Evolutionary conservation across 75 land plant species (phyloP), one percentile per base, ranked within the genome.

Genomic region (Gnetum montanum): DNA sequence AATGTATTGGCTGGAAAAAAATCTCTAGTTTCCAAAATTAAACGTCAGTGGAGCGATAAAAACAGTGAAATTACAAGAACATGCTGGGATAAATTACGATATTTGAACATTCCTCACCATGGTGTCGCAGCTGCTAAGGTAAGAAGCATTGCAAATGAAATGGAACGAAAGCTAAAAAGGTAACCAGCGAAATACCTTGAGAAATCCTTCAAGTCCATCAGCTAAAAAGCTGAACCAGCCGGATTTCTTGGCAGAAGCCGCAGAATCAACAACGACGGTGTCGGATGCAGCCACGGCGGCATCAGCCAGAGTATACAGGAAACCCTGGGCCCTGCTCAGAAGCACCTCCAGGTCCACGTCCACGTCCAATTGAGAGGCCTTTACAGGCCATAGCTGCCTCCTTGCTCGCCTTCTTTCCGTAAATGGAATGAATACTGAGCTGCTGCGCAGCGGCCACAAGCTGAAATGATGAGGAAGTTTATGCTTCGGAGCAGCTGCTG

Each of bases 171-270:
- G n/a, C n/a, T n/a, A n/a, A n/a, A n/a, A n/a, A n/a, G n/a, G n/a
- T n/a, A n/a, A n/a, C n/a, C n/a, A n/a, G n/a, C n/a, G n/a, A 26
- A 43, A 48, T 58, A 90, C 96, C 93, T 89, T 91, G 19, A 91
- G 70, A 46, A 89, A 88, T 11, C 76, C 71, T 69, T 91, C 97
- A 69, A 91, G 73, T 58, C 77, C 73, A 16, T 81, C 84, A 0
- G 97, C 78, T 12, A 91, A 70, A 36, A 86, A 92, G 3, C 86
- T 78, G 46, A 91, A 84, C 97, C 97, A 91, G 1, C 85, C 89
- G 61, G 73, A 75, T 72, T 80, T 80, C 52, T 52, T 60, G 29
- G 72, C 77, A 1, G 58, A 61, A n/a, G 40, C 57, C 12, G 58
- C 53, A 11, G 49, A 44, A n/a, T n/a, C n/a, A n/a, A n/a, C n/a